Evolutionary conservation across 176 grass and related monocot genomes (phyloP).

Genomic region (Oryza officinalis): DNA sequence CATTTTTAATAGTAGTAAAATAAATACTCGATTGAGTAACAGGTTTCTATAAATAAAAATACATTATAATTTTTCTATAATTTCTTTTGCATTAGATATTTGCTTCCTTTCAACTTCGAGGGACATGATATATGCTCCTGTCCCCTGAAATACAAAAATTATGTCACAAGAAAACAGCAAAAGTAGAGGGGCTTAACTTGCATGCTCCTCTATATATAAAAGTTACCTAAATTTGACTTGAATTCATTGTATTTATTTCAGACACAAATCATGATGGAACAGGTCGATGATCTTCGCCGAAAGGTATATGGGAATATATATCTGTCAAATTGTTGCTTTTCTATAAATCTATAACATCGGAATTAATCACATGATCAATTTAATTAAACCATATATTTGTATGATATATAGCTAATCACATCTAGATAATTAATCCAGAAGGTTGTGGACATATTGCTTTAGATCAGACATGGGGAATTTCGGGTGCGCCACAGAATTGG

Average conservation of each 20-base stretch:
- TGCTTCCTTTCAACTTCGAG: background rate
- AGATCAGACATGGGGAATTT: background rate
- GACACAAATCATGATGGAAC: slow-evolving; percentile 75
- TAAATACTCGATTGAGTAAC: background rate
- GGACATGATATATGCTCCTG: background rate
- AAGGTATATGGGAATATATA: slow-evolving; percentile 45
- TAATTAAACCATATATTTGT: background rate
- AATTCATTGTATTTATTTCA: slow-evolving; percentile 27
- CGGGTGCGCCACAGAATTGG: background rate
- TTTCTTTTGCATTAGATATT: background rate
- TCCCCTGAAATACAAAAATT: background rate
- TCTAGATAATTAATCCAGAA: background rate
- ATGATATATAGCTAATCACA: background rate
- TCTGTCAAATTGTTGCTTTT: background rate
- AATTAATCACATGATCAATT: background rate
- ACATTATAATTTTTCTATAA: background rate
- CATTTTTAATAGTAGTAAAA: no score
- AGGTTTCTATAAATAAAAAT: background rate
- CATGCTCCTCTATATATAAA: background rate
- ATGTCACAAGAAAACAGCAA: no score
- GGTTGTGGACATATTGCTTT: background rate
- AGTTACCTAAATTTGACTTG: background rate
- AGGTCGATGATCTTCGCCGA: slow-evolving; percentile 65
- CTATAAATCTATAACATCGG: background rate
- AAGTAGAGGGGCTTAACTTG: background rate